Percentiles rank a stretch among this genome's conserved stretches.
These are phyloP conservation scores for Fusarium sp. DNA, from an alignment of 2,329 filamentous ascomycete genomes.

Conservation along the genomic window DNA sequence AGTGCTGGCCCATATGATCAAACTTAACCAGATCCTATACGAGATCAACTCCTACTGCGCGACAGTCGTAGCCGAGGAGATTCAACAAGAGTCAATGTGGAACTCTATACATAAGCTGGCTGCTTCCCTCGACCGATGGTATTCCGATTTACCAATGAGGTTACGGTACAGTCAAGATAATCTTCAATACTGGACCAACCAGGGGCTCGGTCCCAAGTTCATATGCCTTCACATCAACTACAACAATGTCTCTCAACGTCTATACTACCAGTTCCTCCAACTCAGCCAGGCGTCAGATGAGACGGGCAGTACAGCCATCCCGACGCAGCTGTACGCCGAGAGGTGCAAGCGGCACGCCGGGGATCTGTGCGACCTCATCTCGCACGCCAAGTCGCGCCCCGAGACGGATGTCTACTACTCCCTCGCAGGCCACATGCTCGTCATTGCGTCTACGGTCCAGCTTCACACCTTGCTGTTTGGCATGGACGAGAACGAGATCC, in stretches of 20 bases:
- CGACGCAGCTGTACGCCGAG: not conserved
- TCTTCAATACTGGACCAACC: slow-evolving; percentile 47
- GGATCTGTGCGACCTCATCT: slow-evolving; percentile 52
- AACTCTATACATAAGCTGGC: slow-evolving; percentile 46
- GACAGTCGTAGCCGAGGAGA: slow-evolving; percentile 4
- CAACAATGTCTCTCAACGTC: slow-evolving; percentile 56
- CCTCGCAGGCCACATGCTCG: slow-evolving; percentile 56
- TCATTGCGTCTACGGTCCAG: slow-evolving; percentile 57
- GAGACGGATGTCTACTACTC: slow-evolving; percentile 51
- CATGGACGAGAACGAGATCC: slow-evolving; percentile 44
- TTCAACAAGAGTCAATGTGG: slow-evolving; percentile 43
- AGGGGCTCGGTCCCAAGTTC: slow-evolving; percentile 54
- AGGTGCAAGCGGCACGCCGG: slow-evolving; percentile 49
- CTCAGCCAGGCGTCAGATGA: slow-evolving; percentile 40
- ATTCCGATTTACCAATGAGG: slow-evolving; percentile 41
- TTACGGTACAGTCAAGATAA: slow-evolving; percentile 52
- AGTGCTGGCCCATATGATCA: slow-evolving; percentile 35
- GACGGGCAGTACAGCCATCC: not conserved
- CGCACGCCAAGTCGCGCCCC: slow-evolving; percentile 48
- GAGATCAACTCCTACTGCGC: slow-evolving; percentile 49
- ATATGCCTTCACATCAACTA: slow-evolving; percentile 57
- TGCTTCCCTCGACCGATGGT: slow-evolving; percentile 42
- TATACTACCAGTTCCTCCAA: slow-evolving; percentile 57
- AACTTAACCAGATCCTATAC: slow-evolving; percentile 47
- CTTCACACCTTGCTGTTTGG: slow-evolving; percentile 56